A percentile compares a stretch with the other conserved stretches of the same genome.
phyloP scores from a whole-genome alignment of 2,329 filamentous ascomycete genomes.

The Ophiocordyceps australis region DNA sequence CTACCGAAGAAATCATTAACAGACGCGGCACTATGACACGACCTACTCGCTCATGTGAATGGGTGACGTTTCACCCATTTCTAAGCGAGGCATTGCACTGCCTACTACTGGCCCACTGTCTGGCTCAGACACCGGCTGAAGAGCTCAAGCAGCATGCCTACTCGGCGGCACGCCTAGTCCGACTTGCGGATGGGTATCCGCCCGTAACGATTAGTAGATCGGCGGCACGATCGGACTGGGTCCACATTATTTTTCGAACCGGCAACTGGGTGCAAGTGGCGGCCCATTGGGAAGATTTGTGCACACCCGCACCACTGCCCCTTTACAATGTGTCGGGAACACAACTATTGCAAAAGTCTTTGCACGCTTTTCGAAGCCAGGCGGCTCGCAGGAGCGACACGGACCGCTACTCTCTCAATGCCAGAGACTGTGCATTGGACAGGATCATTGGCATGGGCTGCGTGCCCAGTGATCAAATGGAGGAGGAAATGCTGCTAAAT shows the following conservation, averaged over 20 bases:
- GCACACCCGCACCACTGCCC: conserved; percentile 38
- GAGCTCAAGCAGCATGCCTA: conserved; percentile 65
- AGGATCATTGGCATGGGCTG: no score
- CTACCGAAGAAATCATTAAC: conserved; percentile 21
- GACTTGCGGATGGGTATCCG: conserved; percentile 63
- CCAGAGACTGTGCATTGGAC: no score
- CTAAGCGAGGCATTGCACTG: conserved; percentile 64
- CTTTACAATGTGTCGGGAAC: no score
- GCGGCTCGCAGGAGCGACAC: no score
- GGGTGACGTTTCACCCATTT: conserved; percentile 57
- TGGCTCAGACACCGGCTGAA: conserved; percentile 60
- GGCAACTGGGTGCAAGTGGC: conserved; percentile 52
- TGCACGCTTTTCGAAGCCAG: no score
- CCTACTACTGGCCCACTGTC: conserved; percentile 59
- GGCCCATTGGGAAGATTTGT: conserved; percentile 53
- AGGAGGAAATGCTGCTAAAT: no score
- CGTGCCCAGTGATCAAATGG: no score
- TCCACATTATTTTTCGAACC: conserved; percentile 49
- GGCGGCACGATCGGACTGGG: conserved; percentile 63
- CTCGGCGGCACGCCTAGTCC: conserved; percentile 60
- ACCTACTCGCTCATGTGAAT: conserved; percentile 14
- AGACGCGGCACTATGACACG: conserved; percentile 1
- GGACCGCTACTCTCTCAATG: no score
- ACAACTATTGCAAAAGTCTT: no score
- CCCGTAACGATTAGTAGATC: conserved; percentile 58